These are phyloP conservation scores for Xylaria acuta DNA, from an alignment of 495 filamentous ascomycete species.

Conservation along the genomic window DNA sequence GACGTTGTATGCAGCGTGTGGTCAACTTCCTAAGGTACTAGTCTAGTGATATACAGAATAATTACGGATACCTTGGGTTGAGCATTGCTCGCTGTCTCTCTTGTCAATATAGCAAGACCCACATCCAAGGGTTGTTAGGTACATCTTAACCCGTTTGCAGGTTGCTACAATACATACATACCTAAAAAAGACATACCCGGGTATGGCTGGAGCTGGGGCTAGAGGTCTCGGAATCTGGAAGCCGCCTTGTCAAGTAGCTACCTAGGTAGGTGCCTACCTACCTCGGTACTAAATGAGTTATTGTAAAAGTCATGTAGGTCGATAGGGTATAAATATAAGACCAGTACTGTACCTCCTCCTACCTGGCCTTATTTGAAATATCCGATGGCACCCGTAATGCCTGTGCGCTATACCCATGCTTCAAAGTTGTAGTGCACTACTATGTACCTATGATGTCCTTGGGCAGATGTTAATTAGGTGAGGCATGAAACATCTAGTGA, in stretches of 20 bases:
- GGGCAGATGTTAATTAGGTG: background rate
- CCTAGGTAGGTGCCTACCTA: background rate
- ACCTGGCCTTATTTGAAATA: constrained; percentile 9
- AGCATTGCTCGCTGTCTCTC: background rate
- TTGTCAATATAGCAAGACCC: background rate
- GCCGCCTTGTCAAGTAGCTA: background rate
- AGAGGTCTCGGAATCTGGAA: background rate
- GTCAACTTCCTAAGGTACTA: too few species aligned
- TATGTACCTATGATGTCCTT: background rate
- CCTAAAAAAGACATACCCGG: too few species aligned
- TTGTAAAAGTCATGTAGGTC: background rate
- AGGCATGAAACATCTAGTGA: background rate
- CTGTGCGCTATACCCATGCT: background rate
- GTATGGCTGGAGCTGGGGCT: background rate
- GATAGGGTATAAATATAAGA: background rate
- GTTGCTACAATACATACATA: background rate
- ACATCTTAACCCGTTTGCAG: background rate
- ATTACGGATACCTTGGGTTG: background rate
- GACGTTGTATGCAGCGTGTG: background rate
- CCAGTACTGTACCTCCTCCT: too few species aligned
- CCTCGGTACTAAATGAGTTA: background rate
- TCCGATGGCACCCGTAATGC: background rate
- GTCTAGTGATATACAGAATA: background rate
- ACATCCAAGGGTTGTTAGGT: background rate
- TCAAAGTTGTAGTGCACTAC: background rate